phyloP scores from a whole-genome alignment of 495 filamentous ascomycete genomes.

The Tuber microsphaerosporum region DNA sequence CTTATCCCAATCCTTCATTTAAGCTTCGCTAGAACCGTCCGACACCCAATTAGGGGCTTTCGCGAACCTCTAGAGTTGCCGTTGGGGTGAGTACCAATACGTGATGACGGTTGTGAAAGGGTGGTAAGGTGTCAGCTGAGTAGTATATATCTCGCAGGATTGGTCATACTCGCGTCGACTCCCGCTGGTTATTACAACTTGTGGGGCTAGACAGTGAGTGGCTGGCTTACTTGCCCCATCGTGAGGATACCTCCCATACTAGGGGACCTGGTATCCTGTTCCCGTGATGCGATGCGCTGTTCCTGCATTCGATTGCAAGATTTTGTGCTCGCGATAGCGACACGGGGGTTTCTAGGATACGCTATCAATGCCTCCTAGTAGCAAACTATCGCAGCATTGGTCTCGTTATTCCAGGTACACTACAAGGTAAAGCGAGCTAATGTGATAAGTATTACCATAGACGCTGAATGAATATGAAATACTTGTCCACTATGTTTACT shows the following conservation, averaged over 20 bases:
- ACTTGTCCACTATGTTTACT: background rate
- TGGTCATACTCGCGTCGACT: background rate
- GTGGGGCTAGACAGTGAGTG: background rate
- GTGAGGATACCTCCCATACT: background rate
- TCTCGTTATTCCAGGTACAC: background rate
- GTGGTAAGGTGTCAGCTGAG: background rate
- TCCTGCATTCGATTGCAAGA: background rate
- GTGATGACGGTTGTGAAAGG: background rate
- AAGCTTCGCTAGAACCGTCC: too few relatives aligned
- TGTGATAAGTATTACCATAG: background rate
- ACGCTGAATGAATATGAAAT: background rate
- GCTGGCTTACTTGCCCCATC: background rate
- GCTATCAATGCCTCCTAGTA: background rate
- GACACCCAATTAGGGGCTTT: too few relatives aligned
- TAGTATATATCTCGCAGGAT: background rate
- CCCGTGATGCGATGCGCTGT: background rate
- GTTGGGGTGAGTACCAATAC: background rate
- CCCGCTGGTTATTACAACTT: background rate
- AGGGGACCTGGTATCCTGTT: background rate
- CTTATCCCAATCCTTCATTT: too few relatives aligned
- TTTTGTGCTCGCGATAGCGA: background rate
- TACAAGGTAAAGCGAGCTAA: background rate
- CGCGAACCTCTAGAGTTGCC: too few relatives aligned
- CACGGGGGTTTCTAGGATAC: background rate
- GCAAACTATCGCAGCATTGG: background rate